Evolutionary conservation across 257 asterid species (phyloP).

Genomic region (Capsicum chinense): DNA sequence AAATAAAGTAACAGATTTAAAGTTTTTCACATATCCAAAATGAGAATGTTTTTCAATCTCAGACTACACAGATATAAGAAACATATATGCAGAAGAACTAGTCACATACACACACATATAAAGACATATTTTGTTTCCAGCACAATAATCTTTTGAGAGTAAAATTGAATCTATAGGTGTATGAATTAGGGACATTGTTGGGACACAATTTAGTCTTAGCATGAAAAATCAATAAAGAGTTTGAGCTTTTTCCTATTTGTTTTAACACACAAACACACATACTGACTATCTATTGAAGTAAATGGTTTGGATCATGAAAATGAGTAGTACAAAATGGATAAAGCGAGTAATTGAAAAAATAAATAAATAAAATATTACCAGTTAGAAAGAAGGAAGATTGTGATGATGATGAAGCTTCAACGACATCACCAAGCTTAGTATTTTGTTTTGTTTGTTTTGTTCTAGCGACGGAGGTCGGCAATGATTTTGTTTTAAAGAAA

Average conservation of each 20-base stretch:
- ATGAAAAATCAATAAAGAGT: background rate
- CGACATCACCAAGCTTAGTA: slow-evolving; percentile 44
- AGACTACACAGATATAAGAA: background rate
- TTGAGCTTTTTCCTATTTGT: background rate
- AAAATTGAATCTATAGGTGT: no score
- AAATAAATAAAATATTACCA: slow-evolving; percentile 17
- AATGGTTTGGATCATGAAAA: no score
- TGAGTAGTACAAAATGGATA: no score
- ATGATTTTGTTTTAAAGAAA: no score
- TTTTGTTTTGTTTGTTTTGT: no score
- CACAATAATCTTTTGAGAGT: no score
- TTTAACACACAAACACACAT: no score
- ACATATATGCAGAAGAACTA: background rate
- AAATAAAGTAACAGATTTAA: background rate
- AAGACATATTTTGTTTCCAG: no score
- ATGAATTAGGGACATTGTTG: background rate
- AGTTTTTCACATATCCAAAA: background rate
- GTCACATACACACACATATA: no score
- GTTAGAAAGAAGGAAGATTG: slow-evolving; percentile 50
- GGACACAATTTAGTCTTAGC: background rate
- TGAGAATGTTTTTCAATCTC: background rate
- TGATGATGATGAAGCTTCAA: slow-evolving; percentile 50
- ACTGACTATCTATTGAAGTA: no score
- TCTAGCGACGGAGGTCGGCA: no score
- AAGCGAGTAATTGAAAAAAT: no score